These are phyloP conservation scores for Pogostemon cablin DNA, from an alignment of 257 asterid species.

Conservation along the genomic window DNA sequence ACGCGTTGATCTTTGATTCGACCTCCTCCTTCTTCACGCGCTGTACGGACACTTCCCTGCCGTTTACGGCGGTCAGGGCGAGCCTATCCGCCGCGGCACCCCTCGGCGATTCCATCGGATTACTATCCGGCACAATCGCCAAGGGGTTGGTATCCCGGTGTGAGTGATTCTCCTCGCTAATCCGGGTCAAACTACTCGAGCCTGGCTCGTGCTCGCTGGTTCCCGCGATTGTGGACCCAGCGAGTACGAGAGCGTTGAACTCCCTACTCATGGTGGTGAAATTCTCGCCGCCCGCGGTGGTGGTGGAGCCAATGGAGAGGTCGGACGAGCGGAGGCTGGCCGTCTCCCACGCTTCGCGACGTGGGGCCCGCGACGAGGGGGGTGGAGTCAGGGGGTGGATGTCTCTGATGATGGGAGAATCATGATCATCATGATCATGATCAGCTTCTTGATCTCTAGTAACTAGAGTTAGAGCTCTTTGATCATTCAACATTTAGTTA, in stretches of 20 bases:
- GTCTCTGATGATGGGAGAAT: constrained; percentile 55
- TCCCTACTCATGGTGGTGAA: constrained; percentile 80
- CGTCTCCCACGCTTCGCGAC: constrained; percentile 55
- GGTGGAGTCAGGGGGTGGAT: constrained; percentile 91
- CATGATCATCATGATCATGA: constrained; percentile 24
- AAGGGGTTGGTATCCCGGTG: constrained; percentile 62
- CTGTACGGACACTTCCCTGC: constrained; percentile 47
- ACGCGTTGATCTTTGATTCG: constrained; percentile 81
- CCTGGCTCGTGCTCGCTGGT: constrained; percentile 38
- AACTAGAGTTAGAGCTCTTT: constrained; percentile 45
- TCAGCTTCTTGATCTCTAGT: constrained; percentile 31
- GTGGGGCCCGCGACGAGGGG: constrained; percentile 28
- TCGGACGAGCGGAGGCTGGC: constrained; percentile 54
- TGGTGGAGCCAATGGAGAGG: constrained; percentile 44
- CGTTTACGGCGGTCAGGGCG: neutral
- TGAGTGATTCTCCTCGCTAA: constrained; percentile 58
- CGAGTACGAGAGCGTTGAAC: constrained; percentile 71
- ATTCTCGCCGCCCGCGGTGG: constrained; percentile 53
- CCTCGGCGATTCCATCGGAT: constrained; percentile 46
- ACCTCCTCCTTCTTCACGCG: constrained; percentile 89
- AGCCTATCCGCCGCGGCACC: constrained; percentile 5
- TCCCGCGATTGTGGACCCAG: constrained; percentile 56
- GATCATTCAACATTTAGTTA: constrained; percentile 49
- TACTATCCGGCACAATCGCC: constrained; percentile 70
- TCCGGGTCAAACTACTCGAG: constrained; percentile 46